Percentiles rank a stretch among this genome's conserved stretches.
phyloP scores from a whole-genome alignment of 345 rosid genomes.

The Euphorbia pulcherrima region DNA sequence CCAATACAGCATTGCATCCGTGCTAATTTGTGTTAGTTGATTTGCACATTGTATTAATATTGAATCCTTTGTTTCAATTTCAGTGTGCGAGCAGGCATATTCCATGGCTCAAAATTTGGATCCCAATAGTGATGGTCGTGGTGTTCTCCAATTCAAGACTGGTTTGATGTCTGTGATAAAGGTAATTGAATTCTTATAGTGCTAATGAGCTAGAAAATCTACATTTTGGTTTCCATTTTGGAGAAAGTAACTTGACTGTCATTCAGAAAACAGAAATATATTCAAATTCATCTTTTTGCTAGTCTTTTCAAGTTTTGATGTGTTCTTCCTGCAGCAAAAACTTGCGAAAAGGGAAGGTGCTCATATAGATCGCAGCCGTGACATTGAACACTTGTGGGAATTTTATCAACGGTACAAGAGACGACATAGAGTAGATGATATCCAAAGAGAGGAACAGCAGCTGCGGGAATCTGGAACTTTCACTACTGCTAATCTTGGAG shows the following conservation, averaged over 20 bases:
- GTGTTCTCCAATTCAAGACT: constrained; percentile 98
- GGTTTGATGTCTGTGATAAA: constrained; percentile 89
- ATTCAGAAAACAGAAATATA: background rate
- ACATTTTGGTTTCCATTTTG: background rate
- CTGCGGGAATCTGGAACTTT: constrained; percentile 78
- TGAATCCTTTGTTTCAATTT: constrained; percentile 16
- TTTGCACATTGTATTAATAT: constrained; percentile 2
- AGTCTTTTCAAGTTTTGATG: constrained; percentile 1
- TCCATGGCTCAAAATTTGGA: constrained; percentile 90
- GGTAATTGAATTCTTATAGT: constrained; percentile 35
- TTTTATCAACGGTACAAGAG: constrained; percentile 74
- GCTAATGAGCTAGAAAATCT: background rate
- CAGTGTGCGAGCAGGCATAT: constrained; percentile 98
- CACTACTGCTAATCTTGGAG: constrained; percentile 60
- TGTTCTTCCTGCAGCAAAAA: constrained; percentile 72
- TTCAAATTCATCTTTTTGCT: background rate
- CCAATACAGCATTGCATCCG: background rate
- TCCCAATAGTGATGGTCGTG: constrained; percentile 91
- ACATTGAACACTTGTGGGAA: constrained; percentile 76
- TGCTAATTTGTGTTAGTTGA: background rate
- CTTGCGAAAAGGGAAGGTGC: constrained; percentile 81
- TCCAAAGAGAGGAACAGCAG: constrained; percentile 73
- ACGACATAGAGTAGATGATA: constrained; percentile 74
- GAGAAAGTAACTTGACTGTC: background rate
- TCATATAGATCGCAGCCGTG: constrained; percentile 69